phyloP scores from a whole-genome alignment of 129 eudicot genomes.

The Saussurea involucrata region DNA sequence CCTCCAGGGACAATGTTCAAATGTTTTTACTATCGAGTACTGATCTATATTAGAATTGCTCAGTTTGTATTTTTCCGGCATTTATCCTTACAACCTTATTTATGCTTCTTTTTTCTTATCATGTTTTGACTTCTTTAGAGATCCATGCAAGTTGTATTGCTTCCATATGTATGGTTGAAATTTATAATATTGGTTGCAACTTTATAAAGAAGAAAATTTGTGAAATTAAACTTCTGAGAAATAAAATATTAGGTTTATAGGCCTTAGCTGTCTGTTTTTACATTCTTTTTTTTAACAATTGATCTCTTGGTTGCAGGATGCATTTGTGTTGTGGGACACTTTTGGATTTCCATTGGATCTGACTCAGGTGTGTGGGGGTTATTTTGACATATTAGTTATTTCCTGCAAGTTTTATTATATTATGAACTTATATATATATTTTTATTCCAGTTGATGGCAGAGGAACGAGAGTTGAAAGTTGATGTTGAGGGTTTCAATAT shows the following conservation, averaged over 20 bases:
- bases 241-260: background rate
- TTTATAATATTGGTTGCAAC: no score
- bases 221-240: background rate
- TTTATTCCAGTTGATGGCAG: slow-evolving; percentile 83
- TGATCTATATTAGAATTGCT: background rate
- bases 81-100: background rate
- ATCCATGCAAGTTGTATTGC: background rate
- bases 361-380: slow-evolving; percentile 63
- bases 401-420: background rate
- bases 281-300: background rate
- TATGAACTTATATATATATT: background rate
- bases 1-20: background rate
- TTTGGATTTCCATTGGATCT: slow-evolving; percentile 95
- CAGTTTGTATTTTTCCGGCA: background rate
- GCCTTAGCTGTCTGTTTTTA: slow-evolving; percentile 5
- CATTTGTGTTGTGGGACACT: slow-evolving; percentile 94
- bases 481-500: slow-evolving; percentile 69
- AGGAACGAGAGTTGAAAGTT: slow-evolving; percentile 84
- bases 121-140: background rate
- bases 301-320: slow-evolving; percentile 63
- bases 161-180: background rate
- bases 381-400: background rate
- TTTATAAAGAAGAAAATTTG: no score
- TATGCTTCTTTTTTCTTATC: background rate
- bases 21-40: background rate